Percentiles rank a stretch among this genome's conserved stretches.
Conservation (phyloP, 306 rosid species). For the Pyrus communis region DNA sequence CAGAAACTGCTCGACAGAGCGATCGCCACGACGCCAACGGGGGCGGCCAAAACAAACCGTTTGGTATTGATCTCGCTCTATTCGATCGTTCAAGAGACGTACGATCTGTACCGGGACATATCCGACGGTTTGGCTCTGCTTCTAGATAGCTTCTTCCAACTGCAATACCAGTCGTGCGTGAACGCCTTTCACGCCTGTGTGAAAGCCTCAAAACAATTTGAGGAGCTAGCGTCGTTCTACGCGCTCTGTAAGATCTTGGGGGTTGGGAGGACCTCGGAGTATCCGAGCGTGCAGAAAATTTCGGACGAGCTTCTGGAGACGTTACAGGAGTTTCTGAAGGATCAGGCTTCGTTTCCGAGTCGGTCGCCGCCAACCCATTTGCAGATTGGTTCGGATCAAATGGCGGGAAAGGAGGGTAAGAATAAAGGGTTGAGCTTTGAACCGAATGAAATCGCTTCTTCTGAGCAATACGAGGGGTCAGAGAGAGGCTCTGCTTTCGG, state of each 20-base stretch:
- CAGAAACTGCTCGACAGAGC: constrained; percentile 75
- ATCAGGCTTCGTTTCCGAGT: constrained; percentile 51
- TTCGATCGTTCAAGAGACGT: constrained; percentile 75
- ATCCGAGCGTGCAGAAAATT: constrained; percentile 62
- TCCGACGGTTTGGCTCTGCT: constrained; percentile 61
- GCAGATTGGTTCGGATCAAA: not conserved
- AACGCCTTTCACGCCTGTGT: constrained; percentile 60
- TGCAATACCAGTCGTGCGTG: constrained; percentile 48
- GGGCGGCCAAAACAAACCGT: constrained; percentile 42
- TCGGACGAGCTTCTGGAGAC: constrained; percentile 74
- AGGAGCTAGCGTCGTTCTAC: constrained; percentile 55
- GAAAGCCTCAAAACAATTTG: constrained; percentile 68
- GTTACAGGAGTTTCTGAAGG: constrained; percentile 65
- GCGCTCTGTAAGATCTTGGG: constrained; percentile 46
- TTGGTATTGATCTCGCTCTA: constrained; percentile 48
- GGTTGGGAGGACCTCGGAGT: constrained; percentile 81
- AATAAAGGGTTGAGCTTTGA: not conserved
- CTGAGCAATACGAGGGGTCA: constrained; percentile 26
- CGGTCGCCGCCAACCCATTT: constrained; percentile 10
- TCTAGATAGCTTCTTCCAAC: constrained; percentile 62
- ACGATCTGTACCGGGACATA: constrained; percentile 61
- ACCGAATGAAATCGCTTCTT: constrained; percentile 19
- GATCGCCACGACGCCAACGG: constrained; percentile 50
- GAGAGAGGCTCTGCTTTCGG: constrained; percentile 28
- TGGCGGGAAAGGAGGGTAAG: constrained; percentile 18